Conservation (phyloP, 805 yeast species). For the Pichia exigua region DNA sequence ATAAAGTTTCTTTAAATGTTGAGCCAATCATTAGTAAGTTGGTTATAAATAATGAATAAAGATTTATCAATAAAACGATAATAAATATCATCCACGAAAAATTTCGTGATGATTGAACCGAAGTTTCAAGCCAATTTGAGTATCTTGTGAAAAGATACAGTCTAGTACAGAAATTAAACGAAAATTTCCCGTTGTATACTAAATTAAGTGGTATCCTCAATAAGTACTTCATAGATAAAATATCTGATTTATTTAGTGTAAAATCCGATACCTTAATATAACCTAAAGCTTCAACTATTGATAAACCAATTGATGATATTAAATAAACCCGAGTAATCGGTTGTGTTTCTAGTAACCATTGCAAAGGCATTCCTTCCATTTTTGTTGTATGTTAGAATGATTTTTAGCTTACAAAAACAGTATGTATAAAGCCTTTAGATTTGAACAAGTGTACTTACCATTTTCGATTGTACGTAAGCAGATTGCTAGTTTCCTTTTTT, state of each 20-base stretch:
- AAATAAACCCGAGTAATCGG: slow-evolving; percentile 37
- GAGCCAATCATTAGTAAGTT: slow-evolving; percentile 32
- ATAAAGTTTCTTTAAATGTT: slow-evolving; percentile 30
- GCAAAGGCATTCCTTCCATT: slow-evolving; percentile 33
- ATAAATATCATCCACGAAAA: slow-evolving; percentile 33
- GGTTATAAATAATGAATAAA: slow-evolving; percentile 23
- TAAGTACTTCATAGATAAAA: slow-evolving; percentile 16
- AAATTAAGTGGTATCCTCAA: slow-evolving; percentile 32
- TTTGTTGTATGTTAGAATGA: background rate
- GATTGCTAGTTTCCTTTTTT: background rate
- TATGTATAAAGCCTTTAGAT: background rate
- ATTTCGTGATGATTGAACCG: slow-evolving; percentile 26
- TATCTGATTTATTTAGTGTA: background rate
- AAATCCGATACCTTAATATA: slow-evolving; percentile 24
- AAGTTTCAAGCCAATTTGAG: slow-evolving; percentile 33
- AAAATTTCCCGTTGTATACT: slow-evolving; percentile 34
- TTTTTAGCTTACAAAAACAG: background rate
- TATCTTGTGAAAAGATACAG: slow-evolving; percentile 32
- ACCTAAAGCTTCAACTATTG: slow-evolving; percentile 29
- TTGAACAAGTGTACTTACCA: background rate
- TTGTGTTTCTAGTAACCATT: slow-evolving; percentile 37
- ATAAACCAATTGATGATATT: slow-evolving; percentile 26
- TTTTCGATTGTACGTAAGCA: background rate
- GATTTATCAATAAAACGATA: slow-evolving; percentile 24
- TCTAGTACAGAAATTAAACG: slow-evolving; percentile 28